Base-by-base conservation (phyloP, 2,329 filamentous ascomycete species). In the Rhexocercosporidium sp. region DNA sequence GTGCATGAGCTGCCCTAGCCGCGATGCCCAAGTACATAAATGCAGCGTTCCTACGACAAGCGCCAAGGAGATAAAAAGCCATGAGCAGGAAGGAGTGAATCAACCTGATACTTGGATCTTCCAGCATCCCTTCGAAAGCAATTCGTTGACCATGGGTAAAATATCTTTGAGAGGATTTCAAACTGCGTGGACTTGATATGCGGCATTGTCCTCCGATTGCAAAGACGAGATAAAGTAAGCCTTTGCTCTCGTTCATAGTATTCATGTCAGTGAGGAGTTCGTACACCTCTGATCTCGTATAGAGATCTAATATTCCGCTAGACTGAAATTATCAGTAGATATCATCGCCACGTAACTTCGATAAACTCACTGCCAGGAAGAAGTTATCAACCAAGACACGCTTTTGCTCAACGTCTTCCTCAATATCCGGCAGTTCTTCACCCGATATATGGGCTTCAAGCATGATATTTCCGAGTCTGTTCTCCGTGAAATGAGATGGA, bases 21-120 rank as follows among this genome's bases (percentile, higher is more conserved):
- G 79, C 79, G 47, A 77, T 75, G 3, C 79, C 79, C 2, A 81
- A 73, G 31, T 79, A 76, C 77, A 80, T 78, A 12, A 78, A 80
- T 0, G 79, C 79, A 3, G 79, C 76, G 44, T 80, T 80, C 0
- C 77, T 73, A 1, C 78, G 74, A 2, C 77, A 79, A 2, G 75
- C 77, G 1, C 75, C 76, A 0, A 81, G 68, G 0, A 81, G 73
- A 63, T 79, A 81, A 72, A 79, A 76, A 12, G 79, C 75, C 65
- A 81, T 75, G n/a, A 80, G 71, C 0, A 77, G 67, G 59, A 79
- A 73, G 18, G 75, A 72, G 62, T 78, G 75, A n/a, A 81, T 75
- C 0, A 78, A 77, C 1, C 70, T 66, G 4, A 80, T 72, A 3
- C 74, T 77, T 0, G 79, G 78, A n/a, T 80, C 77, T 54, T 80